Evolutionary conservation across 768 basidiomycete species (phyloP).

Genomic region (Calocera cornea): DNA sequence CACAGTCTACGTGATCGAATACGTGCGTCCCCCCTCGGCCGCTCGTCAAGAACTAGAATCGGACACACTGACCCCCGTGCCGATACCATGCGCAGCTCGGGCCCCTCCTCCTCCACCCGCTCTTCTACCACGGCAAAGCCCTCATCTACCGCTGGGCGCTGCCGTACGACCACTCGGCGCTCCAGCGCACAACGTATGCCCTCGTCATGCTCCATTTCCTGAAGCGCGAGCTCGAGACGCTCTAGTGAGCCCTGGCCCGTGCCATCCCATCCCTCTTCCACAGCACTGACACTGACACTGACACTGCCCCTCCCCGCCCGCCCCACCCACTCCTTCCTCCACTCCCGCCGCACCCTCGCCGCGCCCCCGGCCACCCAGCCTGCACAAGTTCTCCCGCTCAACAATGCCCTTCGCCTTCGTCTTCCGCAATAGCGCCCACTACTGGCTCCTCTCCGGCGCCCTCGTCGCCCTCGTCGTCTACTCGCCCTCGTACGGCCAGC

Average conservation of each 20-base stretch:
- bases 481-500: conserved; percentile 58
- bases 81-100: too few species aligned
- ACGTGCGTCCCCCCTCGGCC: conserved; percentile 41
- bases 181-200: conserved; percentile 30
- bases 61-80: too few species aligned
- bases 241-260: conserved; percentile 46
- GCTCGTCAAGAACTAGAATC: not conserved
- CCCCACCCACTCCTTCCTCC: not conserved
- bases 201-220: conserved; percentile 76
- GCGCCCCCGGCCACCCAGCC: conserved; percentile 28
- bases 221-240: conserved; percentile 85
- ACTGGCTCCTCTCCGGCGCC: conserved; percentile 70
- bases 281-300: not conserved
- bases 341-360: not conserved
- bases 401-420: conserved; percentile 83
- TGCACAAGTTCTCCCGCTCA: conserved; percentile 89
- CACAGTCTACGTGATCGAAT: conserved; percentile 87
- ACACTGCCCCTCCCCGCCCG: not conserved
- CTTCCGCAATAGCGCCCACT: conserved; percentile 67
- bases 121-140: conserved; percentile 59
- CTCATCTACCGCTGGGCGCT: conserved; percentile 58
- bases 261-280: not conserved
- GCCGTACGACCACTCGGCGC: conserved; percentile 52
- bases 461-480: conserved; percentile 71
- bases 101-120: conserved; percentile 77